Evolutionary conservation across 768 basidiomycete species (phyloP).

Genomic region (Macrolepiota dolichaula): DNA sequence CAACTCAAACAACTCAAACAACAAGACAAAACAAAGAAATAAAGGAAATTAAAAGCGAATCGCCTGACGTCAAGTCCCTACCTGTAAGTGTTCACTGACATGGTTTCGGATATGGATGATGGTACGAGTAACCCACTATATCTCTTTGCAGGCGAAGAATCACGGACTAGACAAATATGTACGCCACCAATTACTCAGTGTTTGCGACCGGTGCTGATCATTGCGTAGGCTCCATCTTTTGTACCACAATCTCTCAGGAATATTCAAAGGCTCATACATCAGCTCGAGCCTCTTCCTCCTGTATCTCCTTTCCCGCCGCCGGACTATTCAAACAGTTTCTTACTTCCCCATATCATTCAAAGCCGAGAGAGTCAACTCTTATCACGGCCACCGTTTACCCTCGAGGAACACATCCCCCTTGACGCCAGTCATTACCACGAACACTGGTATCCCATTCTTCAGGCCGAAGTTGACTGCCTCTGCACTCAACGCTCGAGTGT

Average conservation of each 20-base stretch:
- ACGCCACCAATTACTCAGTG: constrained; percentile 3
- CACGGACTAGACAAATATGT: constrained; percentile 43
- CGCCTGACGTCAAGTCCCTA: neutral
- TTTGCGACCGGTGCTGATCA: neutral
- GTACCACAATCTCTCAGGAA: constrained; percentile 47
- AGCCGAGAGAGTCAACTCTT: constrained; percentile 15
- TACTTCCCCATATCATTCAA: constrained; percentile 33
- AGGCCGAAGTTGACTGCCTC: constrained; percentile 9
- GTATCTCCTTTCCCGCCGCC: constrained; percentile 38
- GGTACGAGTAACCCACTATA: neutral
- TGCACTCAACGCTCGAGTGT: constrained; percentile 18
- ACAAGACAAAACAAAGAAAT: neutral
- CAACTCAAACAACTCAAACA: neutral
- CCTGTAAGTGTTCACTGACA: neutral
- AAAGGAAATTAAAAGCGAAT: neutral
- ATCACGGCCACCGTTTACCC: constrained; percentile 8
- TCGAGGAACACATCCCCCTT: constrained; percentile 3
- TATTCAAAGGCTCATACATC: constrained; percentile 43
- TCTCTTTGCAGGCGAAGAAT: neutral
- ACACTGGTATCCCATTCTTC: constrained; percentile 8
- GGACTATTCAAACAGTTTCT: constrained; percentile 38
- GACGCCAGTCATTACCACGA: constrained; percentile 3
- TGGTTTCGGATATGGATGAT: no score
- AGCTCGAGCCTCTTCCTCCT: constrained; percentile 37
- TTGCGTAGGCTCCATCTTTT: constrained; percentile 41